Evolutionary conservation across 2,329 filamentous ascomycete species (phyloP).

Genomic region (Xylariaceae sp.): DNA sequence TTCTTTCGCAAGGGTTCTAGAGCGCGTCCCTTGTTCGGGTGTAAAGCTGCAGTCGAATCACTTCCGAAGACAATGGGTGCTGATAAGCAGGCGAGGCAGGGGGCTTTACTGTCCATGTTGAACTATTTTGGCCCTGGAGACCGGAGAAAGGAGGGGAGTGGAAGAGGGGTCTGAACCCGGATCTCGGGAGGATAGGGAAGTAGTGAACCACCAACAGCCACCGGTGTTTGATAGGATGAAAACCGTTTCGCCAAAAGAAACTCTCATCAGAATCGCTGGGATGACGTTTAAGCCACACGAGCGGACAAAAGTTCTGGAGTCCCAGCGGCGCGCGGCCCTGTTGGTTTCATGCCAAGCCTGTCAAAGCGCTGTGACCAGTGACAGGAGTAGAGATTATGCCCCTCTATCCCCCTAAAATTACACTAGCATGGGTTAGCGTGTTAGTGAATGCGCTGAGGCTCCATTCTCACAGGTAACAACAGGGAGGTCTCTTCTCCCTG

Average conservation of each 20-base stretch:
- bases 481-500: too few relatives aligned
- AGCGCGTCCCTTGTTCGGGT: neutral
- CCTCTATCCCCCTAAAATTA: too few relatives aligned
- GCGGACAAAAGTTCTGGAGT: too few relatives aligned
- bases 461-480: too few relatives aligned
- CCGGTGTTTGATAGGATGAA: neutral
- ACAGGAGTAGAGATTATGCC: too few relatives aligned
- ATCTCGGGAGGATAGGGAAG: constrained; percentile 2
- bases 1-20: neutral
- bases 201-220: neutral
- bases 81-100: too few relatives aligned
- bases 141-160: neutral
- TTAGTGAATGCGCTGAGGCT: too few relatives aligned
- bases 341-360: too few relatives aligned
- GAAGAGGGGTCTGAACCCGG: neutral
- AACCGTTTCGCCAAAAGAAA: constrained; percentile 18
- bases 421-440: too few relatives aligned
- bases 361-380: too few relatives aligned
- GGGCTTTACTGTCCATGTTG: neutral
- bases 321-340: too few relatives aligned
- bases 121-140: neutral
- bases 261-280: neutral
- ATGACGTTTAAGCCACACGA: neutral
- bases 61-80: neutral
- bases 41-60: neutral